A percentile compares a stretch with the other conserved stretches of the same genome.
Conservation (phyloP, 75 land plant genomes). For the Gnetum montanum region DNA sequence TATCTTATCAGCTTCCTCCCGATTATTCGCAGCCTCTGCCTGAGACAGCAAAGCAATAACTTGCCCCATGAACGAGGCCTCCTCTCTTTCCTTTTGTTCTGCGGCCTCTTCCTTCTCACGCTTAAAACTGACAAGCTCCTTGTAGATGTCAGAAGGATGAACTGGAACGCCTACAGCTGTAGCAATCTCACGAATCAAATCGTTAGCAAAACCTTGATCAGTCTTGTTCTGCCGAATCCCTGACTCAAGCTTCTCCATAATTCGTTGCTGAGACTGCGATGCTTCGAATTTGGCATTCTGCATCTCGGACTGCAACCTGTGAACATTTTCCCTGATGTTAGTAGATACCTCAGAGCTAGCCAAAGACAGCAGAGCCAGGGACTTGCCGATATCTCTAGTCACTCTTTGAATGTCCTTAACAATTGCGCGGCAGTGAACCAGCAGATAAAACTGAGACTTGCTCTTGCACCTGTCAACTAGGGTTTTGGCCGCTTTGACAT, state of each 20-base stretch:
- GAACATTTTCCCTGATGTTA: conserved; percentile 37
- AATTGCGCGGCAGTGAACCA: conserved; percentile 43
- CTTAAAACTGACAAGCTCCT: conserved; percentile 37
- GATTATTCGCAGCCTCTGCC: conserved; percentile 43
- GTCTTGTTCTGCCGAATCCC: conserved; percentile 43
- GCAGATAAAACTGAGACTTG: conserved; percentile 37
- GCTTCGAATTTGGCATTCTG: conserved; percentile 42
- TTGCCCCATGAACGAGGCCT: conserved; percentile 49
- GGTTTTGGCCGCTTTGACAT: conserved; percentile 31
- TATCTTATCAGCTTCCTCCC: conserved; percentile 21
- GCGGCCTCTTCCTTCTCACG: conserved; percentile 53
- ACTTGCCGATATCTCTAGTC: conserved; percentile 46
- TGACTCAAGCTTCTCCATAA: conserved; percentile 37
- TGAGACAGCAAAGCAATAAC: conserved; percentile 41
- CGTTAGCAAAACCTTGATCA: conserved; percentile 54
- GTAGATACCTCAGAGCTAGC: conserved; percentile 47
- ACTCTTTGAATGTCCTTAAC: conserved; percentile 35
- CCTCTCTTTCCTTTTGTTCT: conserved; percentile 29
- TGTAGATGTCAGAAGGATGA: conserved; percentile 50
- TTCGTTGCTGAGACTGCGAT: conserved; percentile 23
- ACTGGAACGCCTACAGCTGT: conserved; percentile 53
- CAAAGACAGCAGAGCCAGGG: conserved; percentile 35
- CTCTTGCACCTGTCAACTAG: conserved; percentile 30
- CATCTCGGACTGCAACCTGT: conserved; percentile 40
- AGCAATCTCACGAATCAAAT: conserved; percentile 43